Conservation (phyloP, 352 stramenopile species). For the Phytopythium oedochilum region DNA sequence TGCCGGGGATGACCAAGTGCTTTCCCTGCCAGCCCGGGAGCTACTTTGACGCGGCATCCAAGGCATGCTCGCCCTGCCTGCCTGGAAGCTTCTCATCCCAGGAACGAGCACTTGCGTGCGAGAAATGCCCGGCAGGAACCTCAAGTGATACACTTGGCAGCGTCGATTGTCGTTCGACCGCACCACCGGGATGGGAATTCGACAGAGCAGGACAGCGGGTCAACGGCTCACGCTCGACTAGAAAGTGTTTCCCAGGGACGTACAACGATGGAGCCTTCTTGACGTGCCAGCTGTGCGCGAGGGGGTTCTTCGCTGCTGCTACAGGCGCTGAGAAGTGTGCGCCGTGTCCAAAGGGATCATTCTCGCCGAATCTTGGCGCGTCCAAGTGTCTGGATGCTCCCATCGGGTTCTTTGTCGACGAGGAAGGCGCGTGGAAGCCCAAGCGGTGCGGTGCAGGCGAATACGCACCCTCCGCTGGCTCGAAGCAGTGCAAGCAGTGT, state of each 20-base stretch:
- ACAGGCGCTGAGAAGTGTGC: constrained; percentile 14
- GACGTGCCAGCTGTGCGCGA: constrained; percentile 25
- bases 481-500: constrained; percentile 24
- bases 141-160: constrained; percentile 28
- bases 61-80: constrained; percentile 28
- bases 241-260: constrained; percentile 26
- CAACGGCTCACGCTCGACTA: background rate
- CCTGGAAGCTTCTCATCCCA: constrained; percentile 25
- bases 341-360: constrained; percentile 30
- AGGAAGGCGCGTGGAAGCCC: constrained; percentile 19
- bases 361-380: constrained; percentile 15
- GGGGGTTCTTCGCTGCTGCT: constrained; percentile 19
- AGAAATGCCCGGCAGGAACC: constrained; percentile 20
- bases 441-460: constrained; percentile 25
- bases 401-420: constrained; percentile 27
- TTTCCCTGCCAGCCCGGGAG: constrained; percentile 31
- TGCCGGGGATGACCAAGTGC: constrained; percentile 29
- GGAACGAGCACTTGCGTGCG: constrained; percentile 21
- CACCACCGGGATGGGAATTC: constrained; percentile 16
- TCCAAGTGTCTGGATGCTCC: constrained; percentile 22
- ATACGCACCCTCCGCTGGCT: constrained; percentile 15
- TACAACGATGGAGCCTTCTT: constrained; percentile 30
- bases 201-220: background rate
- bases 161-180: constrained; percentile 14
- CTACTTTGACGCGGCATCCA: constrained; percentile 21